Conservation (phyloP, 192 early-diverging fungal genomes). For the Neocallimastix lanati region DNA sequence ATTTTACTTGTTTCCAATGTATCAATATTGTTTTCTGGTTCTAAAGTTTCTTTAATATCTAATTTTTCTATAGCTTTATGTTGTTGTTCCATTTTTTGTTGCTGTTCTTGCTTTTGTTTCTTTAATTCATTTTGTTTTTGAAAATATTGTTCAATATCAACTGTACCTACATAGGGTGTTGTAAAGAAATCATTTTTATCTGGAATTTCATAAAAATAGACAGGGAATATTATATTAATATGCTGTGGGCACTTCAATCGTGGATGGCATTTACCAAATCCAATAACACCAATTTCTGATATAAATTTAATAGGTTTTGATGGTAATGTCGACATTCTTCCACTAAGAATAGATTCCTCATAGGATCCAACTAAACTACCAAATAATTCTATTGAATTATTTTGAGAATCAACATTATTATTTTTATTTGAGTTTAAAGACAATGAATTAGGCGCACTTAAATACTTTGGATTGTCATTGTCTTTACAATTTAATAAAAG, state of each 20-base stretch:
- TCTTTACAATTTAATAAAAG: background rate
- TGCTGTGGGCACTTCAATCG: slow-evolving; percentile 48
- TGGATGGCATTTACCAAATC: slow-evolving; percentile 38
- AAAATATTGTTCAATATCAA: slow-evolving; percentile 27
- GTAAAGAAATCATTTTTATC: slow-evolving; percentile 20
- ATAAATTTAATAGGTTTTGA: slow-evolving; percentile 51
- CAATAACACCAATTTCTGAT: slow-evolving; percentile 51
- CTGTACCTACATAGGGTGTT: slow-evolving; percentile 56
- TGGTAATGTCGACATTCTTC: slow-evolving; percentile 57
- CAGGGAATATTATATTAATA: slow-evolving; percentile 40
- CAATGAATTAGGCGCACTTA: background rate
- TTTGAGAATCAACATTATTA: background rate
- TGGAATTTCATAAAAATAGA: slow-evolving; percentile 52
- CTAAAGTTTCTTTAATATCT: background rate
- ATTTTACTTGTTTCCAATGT: too few relatives aligned
- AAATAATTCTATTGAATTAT: slow-evolving; percentile 4
- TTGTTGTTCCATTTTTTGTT: background rate
- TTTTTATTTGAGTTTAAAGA: background rate
- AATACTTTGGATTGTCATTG: too few relatives aligned
- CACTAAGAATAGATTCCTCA: slow-evolving; percentile 54
- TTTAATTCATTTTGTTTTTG: background rate
- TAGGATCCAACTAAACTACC: slow-evolving; percentile 30
- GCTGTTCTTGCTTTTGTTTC: background rate
- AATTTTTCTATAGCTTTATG: too few relatives aligned
- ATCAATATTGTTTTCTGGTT: background rate